phyloP scores from a whole-genome alignment of 169 alveolate genomes.

The Eimeria acervulina region DNA sequence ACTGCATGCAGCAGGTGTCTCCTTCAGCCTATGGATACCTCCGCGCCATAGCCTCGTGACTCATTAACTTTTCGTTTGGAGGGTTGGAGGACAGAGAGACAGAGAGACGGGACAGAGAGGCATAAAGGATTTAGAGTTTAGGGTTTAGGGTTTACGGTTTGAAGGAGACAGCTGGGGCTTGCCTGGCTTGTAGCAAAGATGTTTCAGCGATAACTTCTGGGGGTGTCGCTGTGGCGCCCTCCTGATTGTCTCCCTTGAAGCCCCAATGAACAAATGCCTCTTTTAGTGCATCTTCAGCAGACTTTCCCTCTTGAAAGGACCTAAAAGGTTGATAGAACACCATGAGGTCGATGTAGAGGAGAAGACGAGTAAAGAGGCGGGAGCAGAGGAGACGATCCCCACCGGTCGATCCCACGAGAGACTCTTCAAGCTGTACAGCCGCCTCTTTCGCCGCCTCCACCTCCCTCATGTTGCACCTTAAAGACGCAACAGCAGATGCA shows the following conservation, averaged over 20 bases:
- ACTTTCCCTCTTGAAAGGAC: background rate
- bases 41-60: background rate
- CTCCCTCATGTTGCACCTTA: background rate
- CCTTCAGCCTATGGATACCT: background rate
- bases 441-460: background rate
- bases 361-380: background rate
- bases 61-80: background rate
- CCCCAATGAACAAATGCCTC: constrained; percentile 52
- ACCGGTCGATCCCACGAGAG: background rate
- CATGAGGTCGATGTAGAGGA: constrained; percentile 51
- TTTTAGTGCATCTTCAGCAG: background rate
- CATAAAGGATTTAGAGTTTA: too few relatives aligned
- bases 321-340: background rate
- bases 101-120: background rate
- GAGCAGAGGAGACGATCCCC: constrained; percentile 10
- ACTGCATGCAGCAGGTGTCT: background rate
- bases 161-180: background rate
- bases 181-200: constrained; percentile 11
- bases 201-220: background rate
- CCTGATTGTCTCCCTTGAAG: background rate
- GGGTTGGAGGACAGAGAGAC: background rate
- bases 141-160: background rate
- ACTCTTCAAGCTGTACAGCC: background rate
- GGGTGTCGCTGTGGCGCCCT: background rate
- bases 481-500: background rate